These are phyloP conservation scores for Myriosclerotinia curreyana DNA, from an alignment of 2,329 filamentous ascomycete species.

Conservation along the genomic window DNA sequence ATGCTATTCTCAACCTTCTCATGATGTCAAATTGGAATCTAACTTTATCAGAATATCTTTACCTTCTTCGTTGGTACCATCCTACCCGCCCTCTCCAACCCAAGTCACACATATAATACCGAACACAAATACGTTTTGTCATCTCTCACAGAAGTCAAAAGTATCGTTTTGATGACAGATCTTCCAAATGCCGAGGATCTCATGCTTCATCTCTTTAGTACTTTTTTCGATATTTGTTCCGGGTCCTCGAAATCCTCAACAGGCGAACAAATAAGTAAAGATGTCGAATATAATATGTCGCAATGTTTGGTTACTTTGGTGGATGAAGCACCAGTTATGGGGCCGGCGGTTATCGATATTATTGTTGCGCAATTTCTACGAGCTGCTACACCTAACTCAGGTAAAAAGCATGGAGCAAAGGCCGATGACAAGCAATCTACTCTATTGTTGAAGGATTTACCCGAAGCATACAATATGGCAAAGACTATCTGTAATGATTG, in stretches of 20 bases:
- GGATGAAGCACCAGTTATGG: constrained; percentile 77
- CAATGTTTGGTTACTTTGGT: constrained; percentile 80
- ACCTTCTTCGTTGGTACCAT: constrained; percentile 80
- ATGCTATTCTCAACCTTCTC: constrained; percentile 31
- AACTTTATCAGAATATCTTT: constrained; percentile 73
- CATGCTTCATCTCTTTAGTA: constrained; percentile 76
- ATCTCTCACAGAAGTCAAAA: constrained; percentile 90
- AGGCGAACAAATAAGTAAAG: constrained; percentile 83
- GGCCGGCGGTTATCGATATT: constrained; percentile 80
- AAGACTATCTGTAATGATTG: constrained; percentile 88
- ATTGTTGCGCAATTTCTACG: constrained; percentile 95
- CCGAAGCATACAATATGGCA: constrained; percentile 93
- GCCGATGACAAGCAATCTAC: constrained; percentile 77
- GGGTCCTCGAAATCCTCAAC: constrained; percentile 69
- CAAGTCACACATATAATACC: constrained; percentile 83
- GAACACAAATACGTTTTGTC: constrained; percentile 90
- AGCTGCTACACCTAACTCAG: constrained; percentile 66
- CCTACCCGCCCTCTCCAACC: constrained; percentile 80
- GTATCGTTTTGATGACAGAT: constrained; percentile 86
- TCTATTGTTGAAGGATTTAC: constrained; percentile 80
- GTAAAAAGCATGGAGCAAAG: constrained; percentile 52
- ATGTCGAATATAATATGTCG: constrained; percentile 90
- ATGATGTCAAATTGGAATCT: background rate
- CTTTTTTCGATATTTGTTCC: constrained; percentile 89
- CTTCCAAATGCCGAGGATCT: constrained; percentile 78